These are phyloP conservation scores for Aspergillus heteromorphus DNA, from an alignment of 495 filamentous ascomycete genomes.

Conservation along the genomic window DNA sequence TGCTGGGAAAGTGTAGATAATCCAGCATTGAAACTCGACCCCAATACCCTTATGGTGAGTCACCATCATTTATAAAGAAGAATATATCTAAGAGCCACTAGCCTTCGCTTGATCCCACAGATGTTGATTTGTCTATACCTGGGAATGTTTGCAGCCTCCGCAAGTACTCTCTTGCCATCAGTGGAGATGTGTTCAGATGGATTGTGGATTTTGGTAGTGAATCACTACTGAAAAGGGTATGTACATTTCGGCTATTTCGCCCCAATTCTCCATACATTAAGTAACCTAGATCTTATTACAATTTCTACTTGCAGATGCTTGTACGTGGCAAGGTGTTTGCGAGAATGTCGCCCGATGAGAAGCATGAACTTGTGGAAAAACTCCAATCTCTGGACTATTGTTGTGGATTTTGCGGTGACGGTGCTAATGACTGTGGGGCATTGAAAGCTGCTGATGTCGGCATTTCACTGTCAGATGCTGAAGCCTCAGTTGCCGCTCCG, in stretches of 20 bases:
- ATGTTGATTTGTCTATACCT: slow-evolving; percentile 75
- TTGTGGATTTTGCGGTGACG: slow-evolving; percentile 94
- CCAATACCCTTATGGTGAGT: slow-evolving; percentile 64
- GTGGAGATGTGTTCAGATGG: slow-evolving; percentile 94
- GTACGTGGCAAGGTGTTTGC: slow-evolving; percentile 91
- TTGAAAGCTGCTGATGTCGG: slow-evolving; percentile 97
- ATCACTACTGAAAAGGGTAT: slow-evolving; percentile 63
- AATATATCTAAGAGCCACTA: slow-evolving; percentile 35
- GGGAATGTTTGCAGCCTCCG: slow-evolving; percentile 71
- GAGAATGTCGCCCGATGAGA: slow-evolving; percentile 98
- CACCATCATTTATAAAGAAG: not conserved
- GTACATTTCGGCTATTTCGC: slow-evolving; percentile 7
- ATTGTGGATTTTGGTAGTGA: slow-evolving; percentile 83
- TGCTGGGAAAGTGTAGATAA: slow-evolving; percentile 93
- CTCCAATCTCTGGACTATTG: slow-evolving; percentile 95
- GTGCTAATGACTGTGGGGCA: slow-evolving; percentile 97
- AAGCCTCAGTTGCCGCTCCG: slow-evolving; percentile 94
- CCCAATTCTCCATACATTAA: no score
- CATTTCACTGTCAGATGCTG: slow-evolving; percentile 96
- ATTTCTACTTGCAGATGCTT: slow-evolving; percentile 72
- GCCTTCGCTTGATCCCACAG: slow-evolving; percentile 63
- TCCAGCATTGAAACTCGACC: slow-evolving; percentile 65
- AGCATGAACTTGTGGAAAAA: slow-evolving; percentile 96
- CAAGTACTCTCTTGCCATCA: slow-evolving; percentile 84
- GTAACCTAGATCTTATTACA: no score